Evolutionary conservation across 1,284 basidiomycete species (phyloP).

Genomic region (Macrocystidia cucumis): DNA sequence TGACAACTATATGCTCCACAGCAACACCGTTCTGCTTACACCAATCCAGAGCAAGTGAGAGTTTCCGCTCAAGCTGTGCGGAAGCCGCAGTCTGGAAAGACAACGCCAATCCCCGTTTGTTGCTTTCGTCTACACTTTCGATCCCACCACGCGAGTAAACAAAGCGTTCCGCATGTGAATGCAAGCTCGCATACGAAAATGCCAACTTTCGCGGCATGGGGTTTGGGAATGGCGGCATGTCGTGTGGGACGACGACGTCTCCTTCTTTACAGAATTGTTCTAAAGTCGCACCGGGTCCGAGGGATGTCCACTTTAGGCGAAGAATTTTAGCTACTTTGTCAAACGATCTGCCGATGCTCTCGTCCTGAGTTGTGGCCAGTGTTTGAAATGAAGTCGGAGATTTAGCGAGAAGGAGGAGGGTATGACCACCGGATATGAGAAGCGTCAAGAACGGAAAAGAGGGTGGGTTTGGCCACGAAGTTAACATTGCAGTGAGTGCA

Average conservation of each 20-base stretch:
- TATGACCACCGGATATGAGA: conserved; percentile 88
- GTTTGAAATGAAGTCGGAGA: conserved; percentile 56
- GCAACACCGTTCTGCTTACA: conserved; percentile 31
- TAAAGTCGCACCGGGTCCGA: conserved; percentile 70
- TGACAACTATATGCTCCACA: conserved; percentile 63
- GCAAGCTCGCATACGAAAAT: conserved; percentile 75
- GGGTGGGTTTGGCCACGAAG: conserved; percentile 45
- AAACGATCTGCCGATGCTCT: conserved; percentile 70
- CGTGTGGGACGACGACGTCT: conserved; percentile 18
- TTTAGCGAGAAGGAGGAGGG: conserved; percentile 72
- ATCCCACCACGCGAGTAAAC: conserved; percentile 31
- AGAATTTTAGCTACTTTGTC: conserved; percentile 77
- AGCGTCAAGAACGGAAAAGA: conserved; percentile 83
- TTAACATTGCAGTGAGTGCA: conserved; percentile 80
- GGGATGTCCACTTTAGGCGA: conserved; percentile 49
- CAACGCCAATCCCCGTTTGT: conserved; percentile 45
- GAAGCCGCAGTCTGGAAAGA: conserved; percentile 71
- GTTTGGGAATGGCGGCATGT: conserved; percentile 35
- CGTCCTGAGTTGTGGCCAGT: conserved; percentile 72
- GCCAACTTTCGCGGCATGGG: conserved; percentile 50
- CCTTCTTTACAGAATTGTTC: conserved; percentile 54
- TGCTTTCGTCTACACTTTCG: conserved; percentile 24
- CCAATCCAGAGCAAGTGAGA: conserved; percentile 51
- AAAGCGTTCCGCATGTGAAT: conserved; percentile 55
- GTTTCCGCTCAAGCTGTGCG: conserved; percentile 69